Conservation (phyloP, 192 early-diverging fungal genomes). For the Oehlia diaphana region DNA sequence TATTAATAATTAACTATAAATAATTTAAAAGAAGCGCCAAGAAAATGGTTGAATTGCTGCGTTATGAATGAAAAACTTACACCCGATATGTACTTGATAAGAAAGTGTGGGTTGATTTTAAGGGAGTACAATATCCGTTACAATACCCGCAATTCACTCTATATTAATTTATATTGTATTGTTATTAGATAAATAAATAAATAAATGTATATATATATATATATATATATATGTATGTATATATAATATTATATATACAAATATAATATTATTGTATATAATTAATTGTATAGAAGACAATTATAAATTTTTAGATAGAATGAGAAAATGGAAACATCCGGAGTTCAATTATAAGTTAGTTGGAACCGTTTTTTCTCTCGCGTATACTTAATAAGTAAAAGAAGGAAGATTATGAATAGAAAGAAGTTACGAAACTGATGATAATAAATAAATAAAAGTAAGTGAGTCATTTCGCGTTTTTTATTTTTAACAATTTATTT, state of each 20-base stretch:
- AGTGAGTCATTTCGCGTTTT: too few species aligned
- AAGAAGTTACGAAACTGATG: neutral
- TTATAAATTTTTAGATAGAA: too few species aligned
- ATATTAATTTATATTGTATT: too few species aligned
- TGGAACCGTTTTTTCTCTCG: too few species aligned
- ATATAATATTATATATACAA: too few species aligned
- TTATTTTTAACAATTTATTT: neutral
- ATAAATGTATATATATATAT: too few species aligned
- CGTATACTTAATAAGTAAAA: neutral
- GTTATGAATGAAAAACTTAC: neutral
- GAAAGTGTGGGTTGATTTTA: neutral
- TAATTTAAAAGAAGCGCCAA: neutral
- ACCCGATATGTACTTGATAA: neutral
- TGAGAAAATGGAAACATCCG: too few species aligned
- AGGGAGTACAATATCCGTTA: neutral
- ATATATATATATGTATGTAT: too few species aligned
- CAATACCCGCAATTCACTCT: too few species aligned
- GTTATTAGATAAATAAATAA: too few species aligned
- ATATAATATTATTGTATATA: neutral
- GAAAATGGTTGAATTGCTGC: neutral
- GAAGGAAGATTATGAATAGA: neutral
- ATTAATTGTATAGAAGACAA: neutral
- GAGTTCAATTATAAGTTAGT: too few species aligned
- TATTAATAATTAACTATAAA: too few species aligned
- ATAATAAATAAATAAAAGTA: neutral